These are phyloP conservation scores for Blastocystis hominis DNA, from an alignment of 352 stramenopile genomes.

Conservation along the genomic window DNA sequence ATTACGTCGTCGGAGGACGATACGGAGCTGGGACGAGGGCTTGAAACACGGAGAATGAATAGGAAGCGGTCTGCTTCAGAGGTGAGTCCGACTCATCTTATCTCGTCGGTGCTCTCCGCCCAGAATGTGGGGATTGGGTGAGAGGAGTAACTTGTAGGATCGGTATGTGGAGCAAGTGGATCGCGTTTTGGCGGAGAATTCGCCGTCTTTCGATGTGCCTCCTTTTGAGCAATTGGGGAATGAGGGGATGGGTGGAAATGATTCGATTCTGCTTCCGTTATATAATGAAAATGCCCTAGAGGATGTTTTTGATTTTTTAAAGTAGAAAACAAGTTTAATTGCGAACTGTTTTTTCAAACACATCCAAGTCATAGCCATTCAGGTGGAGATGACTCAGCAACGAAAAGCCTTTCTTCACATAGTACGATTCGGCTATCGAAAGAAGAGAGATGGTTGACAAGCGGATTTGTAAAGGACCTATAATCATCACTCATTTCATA, in stretches of 20 bases:
- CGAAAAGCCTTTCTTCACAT: constrained; percentile 5
- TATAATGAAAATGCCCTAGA: neutral
- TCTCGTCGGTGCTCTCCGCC: constrained; percentile 1
- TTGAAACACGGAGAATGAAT: neutral
- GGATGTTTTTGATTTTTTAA: constrained; percentile 58
- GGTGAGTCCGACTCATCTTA: neutral
- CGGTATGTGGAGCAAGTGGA: constrained; percentile 50
- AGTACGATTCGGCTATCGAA: constrained; percentile 8
- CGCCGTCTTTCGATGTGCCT: neutral
- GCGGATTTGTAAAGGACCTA: constrained; percentile 21
- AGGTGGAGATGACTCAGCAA: constrained; percentile 5
- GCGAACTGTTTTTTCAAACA: constrained; percentile 42
- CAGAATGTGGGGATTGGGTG: neutral
- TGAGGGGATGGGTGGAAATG: neutral
- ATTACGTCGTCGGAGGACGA: constrained; percentile 44
- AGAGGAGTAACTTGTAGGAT: neutral
- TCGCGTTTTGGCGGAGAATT: neutral
- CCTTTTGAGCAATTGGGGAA: neutral
- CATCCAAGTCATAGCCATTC: constrained; percentile 38
- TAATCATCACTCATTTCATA: neutral
- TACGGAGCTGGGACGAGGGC: neutral
- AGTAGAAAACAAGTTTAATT: constrained; percentile 11
- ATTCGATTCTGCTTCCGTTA: neutral
- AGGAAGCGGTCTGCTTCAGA: neutral
- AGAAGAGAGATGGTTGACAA: constrained; percentile 39